Base-by-base conservation (phyloP, 768 basidiomycete genomes). In the Lactifluus echinatus region DNA sequence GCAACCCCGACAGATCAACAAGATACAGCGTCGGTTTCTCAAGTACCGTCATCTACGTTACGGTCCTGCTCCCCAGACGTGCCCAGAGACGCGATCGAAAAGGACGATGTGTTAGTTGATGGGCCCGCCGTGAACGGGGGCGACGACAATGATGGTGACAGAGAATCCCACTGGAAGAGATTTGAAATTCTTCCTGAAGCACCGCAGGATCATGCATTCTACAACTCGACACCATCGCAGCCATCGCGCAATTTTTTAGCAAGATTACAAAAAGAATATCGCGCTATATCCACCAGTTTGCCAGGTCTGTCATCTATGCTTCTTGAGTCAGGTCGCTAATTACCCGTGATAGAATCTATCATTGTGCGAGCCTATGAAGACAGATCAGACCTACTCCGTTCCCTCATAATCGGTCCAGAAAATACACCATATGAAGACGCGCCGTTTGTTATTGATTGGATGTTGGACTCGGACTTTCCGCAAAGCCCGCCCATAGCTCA, bases 391-490 rank as follows among this genome's bases (percentile, higher is more conserved):
- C 77, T 97, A 36, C 70, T 96, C 59, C 82, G 93, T 31, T 88
- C 80, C 66, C 76, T 97, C 48, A 97, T 97, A 58, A 84, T 97
- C 61, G 93, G 93, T 3, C 91, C 93, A 56, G 83, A 87, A 64
- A 93, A 93, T 62, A 96, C 94, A 8, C 93, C 93, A n/a, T 96
- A 95, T 63, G 82, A 90, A 69, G 87, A 94, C 69, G 90, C 91
- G 19, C 94, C 93, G 0, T 94, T 95, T 71, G 85, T 96, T 24
- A 95, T 96, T 55, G 93, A 97, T 71, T 92, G 89, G 89, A 82
- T 84, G 78, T 74, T 92, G 11, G 89, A 89, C 65, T 89, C 82
- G 53, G 84, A 86, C 68, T 96, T 87, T 68, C 92, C 85, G 44
- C 82, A 83, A 62, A 81, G 75, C 59, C 92, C 93, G 12, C 93